Percentiles rank a stretch among this genome's conserved stretches.
phyloP scores from a whole-genome alignment of 352 stramenopile genomes.

The Pythium periplocum region DNA sequence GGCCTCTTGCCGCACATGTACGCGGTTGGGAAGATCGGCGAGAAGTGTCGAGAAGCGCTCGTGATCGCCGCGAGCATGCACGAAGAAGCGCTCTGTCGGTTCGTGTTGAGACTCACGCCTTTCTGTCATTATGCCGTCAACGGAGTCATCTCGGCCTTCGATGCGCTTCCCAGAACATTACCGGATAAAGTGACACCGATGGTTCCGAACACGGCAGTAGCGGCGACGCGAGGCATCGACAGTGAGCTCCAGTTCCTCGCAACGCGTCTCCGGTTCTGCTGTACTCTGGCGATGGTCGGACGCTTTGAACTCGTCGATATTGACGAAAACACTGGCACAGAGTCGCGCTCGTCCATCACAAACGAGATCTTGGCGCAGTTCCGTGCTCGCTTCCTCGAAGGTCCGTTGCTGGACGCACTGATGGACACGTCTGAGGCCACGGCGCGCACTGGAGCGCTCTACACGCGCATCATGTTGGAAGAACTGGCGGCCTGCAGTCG shows the following conservation, averaged over 20 bases:
- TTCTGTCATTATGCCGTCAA: conserved; percentile 87
- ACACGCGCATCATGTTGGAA: conserved; percentile 75
- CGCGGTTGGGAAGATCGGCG: conserved; percentile 63
- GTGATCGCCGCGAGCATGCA: conserved; percentile 76
- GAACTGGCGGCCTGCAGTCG: conserved; percentile 67
- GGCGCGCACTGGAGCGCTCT: conserved; percentile 60
- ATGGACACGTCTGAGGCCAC: conserved; percentile 67
- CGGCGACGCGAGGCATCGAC: conserved; percentile 24
- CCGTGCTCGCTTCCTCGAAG: conserved; percentile 60
- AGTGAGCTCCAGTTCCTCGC: conserved; percentile 53
- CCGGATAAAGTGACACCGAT: conserved; percentile 15
- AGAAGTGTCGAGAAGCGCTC: conserved; percentile 80
- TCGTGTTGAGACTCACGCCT: conserved; percentile 80
- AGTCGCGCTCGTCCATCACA: conserved; percentile 56
- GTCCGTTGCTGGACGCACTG: conserved; percentile 56
- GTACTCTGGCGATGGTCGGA: conserved; percentile 76
- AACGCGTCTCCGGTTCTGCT: conserved; percentile 76
- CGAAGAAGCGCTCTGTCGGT: conserved; percentile 69
- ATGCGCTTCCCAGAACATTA: conserved; percentile 69
- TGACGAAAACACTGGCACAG: conserved; percentile 29
- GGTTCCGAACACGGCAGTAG: not conserved
- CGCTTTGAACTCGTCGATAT: conserved; percentile 56
- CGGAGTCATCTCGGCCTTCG: conserved; percentile 76
- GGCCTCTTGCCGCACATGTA: conserved; percentile 84
- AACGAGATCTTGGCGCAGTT: conserved; percentile 74